These are phyloP conservation scores for Rubia yunnanensis DNA, from an alignment of 257 asterid genomes.

Conservation along the genomic window DNA sequence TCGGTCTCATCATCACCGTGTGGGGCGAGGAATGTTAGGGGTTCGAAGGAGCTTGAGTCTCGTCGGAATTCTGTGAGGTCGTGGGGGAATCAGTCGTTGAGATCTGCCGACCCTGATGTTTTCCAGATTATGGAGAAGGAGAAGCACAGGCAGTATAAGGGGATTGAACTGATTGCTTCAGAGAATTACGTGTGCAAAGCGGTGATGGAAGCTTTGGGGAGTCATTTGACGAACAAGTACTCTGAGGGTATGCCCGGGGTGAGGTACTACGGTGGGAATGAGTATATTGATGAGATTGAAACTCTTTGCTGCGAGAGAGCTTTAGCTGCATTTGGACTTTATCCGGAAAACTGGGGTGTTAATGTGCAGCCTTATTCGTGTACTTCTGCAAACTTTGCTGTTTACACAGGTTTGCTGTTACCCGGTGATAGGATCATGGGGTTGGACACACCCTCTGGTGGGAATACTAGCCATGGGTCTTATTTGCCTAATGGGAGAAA, in stretches of 20 bases:
- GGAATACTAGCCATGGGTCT: slow-evolving; percentile 95
- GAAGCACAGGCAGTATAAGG: slow-evolving; percentile 68
- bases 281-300: slow-evolving; percentile 81
- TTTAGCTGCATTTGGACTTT: slow-evolving; percentile 68
- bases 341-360: slow-evolving; percentile 74
- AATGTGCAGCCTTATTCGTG: slow-evolving; percentile 89
- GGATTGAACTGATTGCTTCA: slow-evolving; percentile 80
- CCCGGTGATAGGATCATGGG: slow-evolving; percentile 98
- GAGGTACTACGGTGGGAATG: slow-evolving; percentile 76
- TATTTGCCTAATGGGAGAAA: slow-evolving; percentile 91
- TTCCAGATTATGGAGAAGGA: slow-evolving; percentile 72
- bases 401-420: slow-evolving; percentile 65
- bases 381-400: slow-evolving; percentile 85
- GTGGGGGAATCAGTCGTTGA: slow-evolving; percentile 82
- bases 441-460: slow-evolving; percentile 88
- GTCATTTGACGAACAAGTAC: slow-evolving; percentile 78
- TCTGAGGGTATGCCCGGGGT: slow-evolving; percentile 87
- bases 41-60: slow-evolving; percentile 36
- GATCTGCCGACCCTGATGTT: slow-evolving; percentile 59
- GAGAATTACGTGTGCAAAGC: slow-evolving; percentile 85
- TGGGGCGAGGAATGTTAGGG: slow-evolving; percentile 28
- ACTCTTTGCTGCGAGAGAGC: slow-evolving; percentile 62
- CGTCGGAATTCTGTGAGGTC: slow-evolving; percentile 47
- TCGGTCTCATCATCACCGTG: slow-evolving; percentile 20
- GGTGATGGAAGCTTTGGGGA: slow-evolving; percentile 78